A percentile compares a stretch with the other conserved stretches of the same genome.
Evolutionary conservation across 73 alveolate species (phyloP).

Genomic region (Halteria grandinella): DNA sequence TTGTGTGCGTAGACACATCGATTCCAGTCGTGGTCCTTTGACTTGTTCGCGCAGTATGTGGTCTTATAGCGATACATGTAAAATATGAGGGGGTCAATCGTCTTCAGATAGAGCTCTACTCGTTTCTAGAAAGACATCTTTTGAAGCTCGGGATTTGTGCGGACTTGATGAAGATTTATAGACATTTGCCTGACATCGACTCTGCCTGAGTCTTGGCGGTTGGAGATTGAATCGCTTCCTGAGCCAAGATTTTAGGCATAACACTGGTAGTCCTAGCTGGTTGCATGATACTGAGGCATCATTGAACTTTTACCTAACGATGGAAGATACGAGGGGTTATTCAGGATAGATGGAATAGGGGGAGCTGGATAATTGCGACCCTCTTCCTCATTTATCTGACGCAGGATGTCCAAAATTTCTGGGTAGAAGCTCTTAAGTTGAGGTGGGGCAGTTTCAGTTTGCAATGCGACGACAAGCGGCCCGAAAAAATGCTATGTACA

Average conservation of each 20-base stretch:
- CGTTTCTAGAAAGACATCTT: too few species aligned
- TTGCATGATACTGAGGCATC: too few species aligned
- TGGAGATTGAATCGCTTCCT: too few species aligned
- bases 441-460: constrained; percentile 44
- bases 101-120: constrained; percentile 22
- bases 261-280: too few species aligned
- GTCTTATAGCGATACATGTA: constrained; percentile 67
- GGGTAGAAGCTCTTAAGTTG: constrained; percentile 25
- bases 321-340: constrained; percentile 17
- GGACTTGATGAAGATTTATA: too few species aligned
- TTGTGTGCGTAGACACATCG: constrained; percentile 67
- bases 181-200: too few species aligned
- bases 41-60: constrained; percentile 58
- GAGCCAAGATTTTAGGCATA: too few species aligned
- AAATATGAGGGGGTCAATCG: constrained; percentile 28
- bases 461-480: constrained; percentile 51
- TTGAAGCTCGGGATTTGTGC: too few species aligned
- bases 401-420: not conserved
- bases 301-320: constrained; percentile 9
- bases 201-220: too few species aligned
- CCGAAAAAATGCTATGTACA: constrained; percentile 56
- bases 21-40: constrained; percentile 68
- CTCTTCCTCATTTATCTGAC: constrained; percentile 20
- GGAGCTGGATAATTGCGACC: constrained; percentile 34
- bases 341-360: constrained; percentile 16